Percentiles rank a stretch among this genome's conserved stretches.
These are phyloP conservation scores for Syzygium malaccense DNA, from an alignment of 441 rosid species.

Conservation along the genomic window DNA sequence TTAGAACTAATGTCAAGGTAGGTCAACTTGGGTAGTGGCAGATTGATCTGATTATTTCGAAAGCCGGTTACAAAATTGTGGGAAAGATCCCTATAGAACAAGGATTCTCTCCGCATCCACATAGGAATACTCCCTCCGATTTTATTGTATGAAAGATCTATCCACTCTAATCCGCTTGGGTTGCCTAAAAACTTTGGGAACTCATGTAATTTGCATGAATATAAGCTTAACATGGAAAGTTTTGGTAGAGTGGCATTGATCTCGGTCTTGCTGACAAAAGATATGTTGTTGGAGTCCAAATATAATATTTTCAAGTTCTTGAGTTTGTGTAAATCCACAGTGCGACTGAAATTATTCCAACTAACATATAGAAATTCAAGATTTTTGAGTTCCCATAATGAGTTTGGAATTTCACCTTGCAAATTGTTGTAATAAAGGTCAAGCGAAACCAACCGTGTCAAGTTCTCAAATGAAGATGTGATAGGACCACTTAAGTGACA, in stretches of 20 bases:
- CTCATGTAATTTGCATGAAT: background rate
- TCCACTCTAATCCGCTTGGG: fast-evolving
- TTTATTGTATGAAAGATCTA: fast-evolving
- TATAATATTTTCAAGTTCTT: fast-evolving
- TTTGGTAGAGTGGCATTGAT: background rate
- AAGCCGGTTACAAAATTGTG: background rate
- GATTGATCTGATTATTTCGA: background rate
- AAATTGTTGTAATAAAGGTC: fast-evolving
- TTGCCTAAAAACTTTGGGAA: background rate
- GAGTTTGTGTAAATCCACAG: background rate
- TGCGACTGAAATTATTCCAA: background rate
- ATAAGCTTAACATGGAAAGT: fast-evolving
- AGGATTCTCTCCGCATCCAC: no score
- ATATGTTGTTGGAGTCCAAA: background rate
- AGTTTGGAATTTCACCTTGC: background rate
- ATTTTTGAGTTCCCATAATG: background rate
- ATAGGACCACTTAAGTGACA: background rate
- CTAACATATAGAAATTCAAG: fast-evolving
- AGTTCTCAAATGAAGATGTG: background rate
- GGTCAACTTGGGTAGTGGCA: background rate
- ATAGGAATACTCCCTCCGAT: background rate
- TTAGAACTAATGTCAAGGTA: fast-evolving
- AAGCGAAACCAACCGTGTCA: background rate
- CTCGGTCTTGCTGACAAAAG: fast-evolving
- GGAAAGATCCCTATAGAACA: no score